A percentile compares a stretch with the other conserved stretches of the same genome.
Evolutionary conservation across 345 rosid species (phyloP).

Genomic region (Chamaenerion angustifolium): DNA sequence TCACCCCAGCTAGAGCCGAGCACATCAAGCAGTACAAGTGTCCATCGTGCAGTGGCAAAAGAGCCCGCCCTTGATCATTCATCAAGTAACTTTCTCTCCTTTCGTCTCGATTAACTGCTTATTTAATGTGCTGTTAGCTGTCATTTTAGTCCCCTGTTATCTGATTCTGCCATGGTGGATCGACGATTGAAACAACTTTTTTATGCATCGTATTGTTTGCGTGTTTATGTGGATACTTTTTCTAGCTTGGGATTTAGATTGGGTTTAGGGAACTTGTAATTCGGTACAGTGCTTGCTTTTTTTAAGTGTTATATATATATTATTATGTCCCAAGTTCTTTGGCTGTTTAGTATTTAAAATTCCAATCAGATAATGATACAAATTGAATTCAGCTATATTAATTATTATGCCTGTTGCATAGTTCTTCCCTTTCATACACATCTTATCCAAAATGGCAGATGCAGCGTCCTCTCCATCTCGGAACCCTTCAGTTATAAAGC

Average conservation of each 20-base stretch:
- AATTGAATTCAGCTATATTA: too few relatives aligned
- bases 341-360: too few relatives aligned
- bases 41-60: conserved; percentile 76
- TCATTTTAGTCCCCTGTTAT: background rate
- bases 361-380: too few relatives aligned
- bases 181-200: background rate
- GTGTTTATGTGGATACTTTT: background rate
- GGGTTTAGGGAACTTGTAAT: background rate
- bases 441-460: too few relatives aligned
- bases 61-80: conserved; percentile 40
- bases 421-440: too few relatives aligned
- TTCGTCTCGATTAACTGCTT: too few relatives aligned
- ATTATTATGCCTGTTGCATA: too few relatives aligned
- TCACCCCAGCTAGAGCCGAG: conserved; percentile 80
- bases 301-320: too few relatives aligned
- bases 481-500: too few relatives aligned
- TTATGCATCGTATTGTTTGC: conserved; percentile 1
- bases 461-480: too few relatives aligned
- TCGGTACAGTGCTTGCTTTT: too few relatives aligned
- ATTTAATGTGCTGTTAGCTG: conserved; percentile 1
- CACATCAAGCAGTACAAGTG: conserved; percentile 84
- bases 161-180: conserved; percentile 3
- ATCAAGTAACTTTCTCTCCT: background rate
- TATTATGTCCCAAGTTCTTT: too few relatives aligned
- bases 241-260: background rate